Conservation (phyloP, 306 rosid genomes). For the Abrus pulchellus region DNA sequence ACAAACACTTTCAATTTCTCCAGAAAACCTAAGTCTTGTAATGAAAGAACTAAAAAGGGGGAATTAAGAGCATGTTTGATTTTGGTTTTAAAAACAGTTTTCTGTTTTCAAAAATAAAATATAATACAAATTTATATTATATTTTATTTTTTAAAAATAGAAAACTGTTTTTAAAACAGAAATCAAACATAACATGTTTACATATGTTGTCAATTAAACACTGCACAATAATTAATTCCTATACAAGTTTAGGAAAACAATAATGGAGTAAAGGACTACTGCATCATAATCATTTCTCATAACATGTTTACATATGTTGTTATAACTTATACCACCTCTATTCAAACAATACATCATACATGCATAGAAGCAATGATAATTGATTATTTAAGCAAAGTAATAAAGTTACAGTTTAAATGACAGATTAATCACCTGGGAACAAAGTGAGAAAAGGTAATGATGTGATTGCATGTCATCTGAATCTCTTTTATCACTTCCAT, state of each 20-base stretch:
- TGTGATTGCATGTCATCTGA: slow-evolving; percentile 70
- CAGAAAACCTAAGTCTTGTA: background rate
- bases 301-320: background rate
- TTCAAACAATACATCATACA: slow-evolving; percentile 5
- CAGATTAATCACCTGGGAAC: slow-evolving; percentile 76
- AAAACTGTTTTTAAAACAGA: too few relatives aligned
- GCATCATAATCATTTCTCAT: background rate
- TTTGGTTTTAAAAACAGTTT: too few relatives aligned
- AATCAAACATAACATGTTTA: too few relatives aligned
- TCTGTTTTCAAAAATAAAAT: too few relatives aligned
- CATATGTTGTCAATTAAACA: background rate
- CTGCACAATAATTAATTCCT: background rate
- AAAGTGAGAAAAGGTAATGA: slow-evolving; percentile 86
- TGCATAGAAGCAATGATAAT: slow-evolving; percentile 11
- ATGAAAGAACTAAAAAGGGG: background rate
- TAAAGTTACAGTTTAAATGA: slow-evolving; percentile 9
- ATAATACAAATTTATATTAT: too few relatives aligned
- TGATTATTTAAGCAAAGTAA: background rate
- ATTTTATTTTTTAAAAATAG: too few relatives aligned
- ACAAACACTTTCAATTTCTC: background rate
- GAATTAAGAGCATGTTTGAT: background rate
- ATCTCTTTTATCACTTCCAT: slow-evolving; percentile 58
- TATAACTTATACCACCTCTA: background rate
- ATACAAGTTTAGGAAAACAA: background rate
- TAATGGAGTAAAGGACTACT: background rate